phyloP scores from a whole-genome alignment of 164 flowering plant genomes.

The Malania oleifera region DNA sequence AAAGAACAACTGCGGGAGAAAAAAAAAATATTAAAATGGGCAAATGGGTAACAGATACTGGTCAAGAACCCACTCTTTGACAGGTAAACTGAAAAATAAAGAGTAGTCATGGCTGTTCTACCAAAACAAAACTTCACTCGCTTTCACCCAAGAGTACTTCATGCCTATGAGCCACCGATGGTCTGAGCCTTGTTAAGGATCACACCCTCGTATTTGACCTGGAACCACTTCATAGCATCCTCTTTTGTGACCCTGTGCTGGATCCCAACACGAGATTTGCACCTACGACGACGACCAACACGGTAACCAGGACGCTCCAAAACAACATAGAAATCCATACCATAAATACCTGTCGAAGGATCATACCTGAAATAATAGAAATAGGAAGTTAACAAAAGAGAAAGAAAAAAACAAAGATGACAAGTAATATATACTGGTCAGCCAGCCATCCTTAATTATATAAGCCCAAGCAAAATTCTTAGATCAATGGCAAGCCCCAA shows the following conservation, averaged over 20 bases:
- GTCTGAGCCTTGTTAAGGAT: slow-evolving; percentile 77
- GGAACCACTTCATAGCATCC: slow-evolving; percentile 90
- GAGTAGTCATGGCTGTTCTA: too few relatives aligned
- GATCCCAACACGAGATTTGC: slow-evolving; percentile 84
- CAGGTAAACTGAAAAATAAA: too few relatives aligned
- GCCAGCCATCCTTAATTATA: too few relatives aligned
- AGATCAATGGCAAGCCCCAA: too few relatives aligned
- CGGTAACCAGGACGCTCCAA: slow-evolving; percentile 79
- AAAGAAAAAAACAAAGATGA: not conserved
- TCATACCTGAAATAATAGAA: slow-evolving; percentile 52
- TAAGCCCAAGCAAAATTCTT: too few relatives aligned
- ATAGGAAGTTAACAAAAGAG: not conserved
- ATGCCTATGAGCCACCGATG: slow-evolving; percentile 15
- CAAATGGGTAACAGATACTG: too few relatives aligned
- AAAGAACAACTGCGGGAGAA: too few relatives aligned
- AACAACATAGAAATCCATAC: slow-evolving; percentile 85
- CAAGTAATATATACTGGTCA: too few relatives aligned
- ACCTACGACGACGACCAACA: slow-evolving; percentile 73
- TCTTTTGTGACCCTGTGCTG: slow-evolving; percentile 82
- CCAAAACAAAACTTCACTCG: too few relatives aligned
- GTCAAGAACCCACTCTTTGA: too few relatives aligned
- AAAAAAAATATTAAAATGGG: too few relatives aligned
- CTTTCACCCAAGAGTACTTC: not conserved
- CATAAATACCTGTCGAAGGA: slow-evolving; percentile 83
- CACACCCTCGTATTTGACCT: slow-evolving; percentile 80